phyloP scores from a whole-genome alignment of 768 basidiomycete species.

The Rhodosporidiobolus odoratus region DNA sequence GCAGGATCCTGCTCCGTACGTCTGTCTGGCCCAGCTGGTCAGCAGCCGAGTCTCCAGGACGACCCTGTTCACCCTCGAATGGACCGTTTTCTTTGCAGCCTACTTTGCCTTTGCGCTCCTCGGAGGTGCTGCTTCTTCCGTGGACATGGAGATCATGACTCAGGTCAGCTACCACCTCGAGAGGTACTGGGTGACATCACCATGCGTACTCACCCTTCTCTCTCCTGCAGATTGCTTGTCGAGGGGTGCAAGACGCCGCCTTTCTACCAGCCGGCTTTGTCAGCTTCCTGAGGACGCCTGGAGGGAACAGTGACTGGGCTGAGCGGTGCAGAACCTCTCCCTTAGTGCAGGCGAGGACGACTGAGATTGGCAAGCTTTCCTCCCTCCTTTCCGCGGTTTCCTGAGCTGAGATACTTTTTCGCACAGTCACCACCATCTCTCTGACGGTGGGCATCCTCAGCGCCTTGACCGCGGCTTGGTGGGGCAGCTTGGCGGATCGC shows the following conservation, averaged over 20 bases:
- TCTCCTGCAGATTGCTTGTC: background rate
- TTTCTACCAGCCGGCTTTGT: background rate
- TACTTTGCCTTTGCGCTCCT: constrained; percentile 15
- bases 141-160: constrained; percentile 12
- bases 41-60: no score
- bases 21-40: accelerated
- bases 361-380: constrained; percentile 2
- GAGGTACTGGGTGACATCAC: background rate
- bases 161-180: background rate
- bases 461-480: constrained; percentile 17
- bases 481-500: constrained; percentile 16
- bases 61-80: background rate
- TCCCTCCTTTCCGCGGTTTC: background rate
- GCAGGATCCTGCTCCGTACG: constrained; percentile 21
- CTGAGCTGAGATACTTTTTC: background rate
- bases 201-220: background rate
- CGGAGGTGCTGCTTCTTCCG: background rate
- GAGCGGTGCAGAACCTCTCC: background rate
- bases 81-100: background rate
- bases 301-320: background rate
- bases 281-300: background rate
- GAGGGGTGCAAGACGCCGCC: background rate
- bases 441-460: constrained; percentile 17
- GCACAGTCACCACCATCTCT: constrained; percentile 3
- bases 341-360: background rate